Evolutionary conservation across 2,329 filamentous ascomycete genomes (phyloP), one percentile per base, ranked within the genome.

Genomic region (Fusarium decemcellulare): DNA sequence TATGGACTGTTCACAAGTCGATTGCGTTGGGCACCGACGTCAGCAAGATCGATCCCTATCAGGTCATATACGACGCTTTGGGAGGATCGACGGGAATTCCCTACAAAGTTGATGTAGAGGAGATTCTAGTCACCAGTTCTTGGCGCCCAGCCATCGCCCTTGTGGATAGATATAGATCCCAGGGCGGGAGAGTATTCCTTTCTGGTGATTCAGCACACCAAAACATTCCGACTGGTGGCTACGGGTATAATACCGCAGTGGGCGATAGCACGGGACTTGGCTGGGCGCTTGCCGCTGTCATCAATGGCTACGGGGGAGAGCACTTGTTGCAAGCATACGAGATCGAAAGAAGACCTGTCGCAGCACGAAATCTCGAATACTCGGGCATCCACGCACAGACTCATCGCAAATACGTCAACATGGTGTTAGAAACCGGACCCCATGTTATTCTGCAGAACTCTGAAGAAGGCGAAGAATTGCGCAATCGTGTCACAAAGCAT

Each of bases 181-280:
- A 73, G 6, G n/a, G 27, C 32, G 79, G 81, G 5, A 78, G 82
- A 6, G 76, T 82, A 2, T 71, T 78, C 10, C 60, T 78, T 2
- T 72, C 78, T 7, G 79, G 79, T 18, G 79, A 81, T 60, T 75
- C 79, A 6, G 79, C 79, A 8, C 79, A 81, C 43, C 75, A 78
- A 6, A 78, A 80, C 58, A 75, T 72, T 16, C 79, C 79, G 0
- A 74, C 72, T 15, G 79, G 79, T 8, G 79, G 78, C 0, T 78
- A 81, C 54, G 79, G 79, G 2, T 78, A 81, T 76, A 81, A 81
- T 63, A 79, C 76, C 1, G 78, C 77, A 2, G 76, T 80, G 4
- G 76, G 77, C 5, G 79, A 81, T 55, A 73, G 76, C 14, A 67
- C 78, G 30, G 77, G 80, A 52, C 58, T 81, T 1, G 78, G 72